Percentiles rank a stretch among this genome's conserved stretches.
These are phyloP conservation scores for Peronosclerospora sorghi DNA, from an alignment of 352 stramenopile species.

Conservation along the genomic window DNA sequence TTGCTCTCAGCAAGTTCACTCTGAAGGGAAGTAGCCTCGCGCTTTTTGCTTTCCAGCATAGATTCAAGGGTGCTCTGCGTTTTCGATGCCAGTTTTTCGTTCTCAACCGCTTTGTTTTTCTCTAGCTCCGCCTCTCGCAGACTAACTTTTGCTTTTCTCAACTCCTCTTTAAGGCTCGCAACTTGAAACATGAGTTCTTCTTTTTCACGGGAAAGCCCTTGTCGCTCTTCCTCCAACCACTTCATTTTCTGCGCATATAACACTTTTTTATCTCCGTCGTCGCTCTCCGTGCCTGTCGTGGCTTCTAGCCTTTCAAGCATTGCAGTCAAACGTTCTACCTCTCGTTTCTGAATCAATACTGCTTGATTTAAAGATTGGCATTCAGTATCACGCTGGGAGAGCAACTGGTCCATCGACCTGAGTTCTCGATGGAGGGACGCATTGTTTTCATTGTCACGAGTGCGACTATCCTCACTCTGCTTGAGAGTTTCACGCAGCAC, in stretches of 20 bases:
- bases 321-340: conserved; percentile 41
- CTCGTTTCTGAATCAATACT: conserved; percentile 37
- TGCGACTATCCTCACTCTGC: conserved; percentile 36
- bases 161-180: conserved; percentile 44
- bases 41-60: conserved; percentile 48
- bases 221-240: conserved; percentile 59
- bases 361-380: conserved; percentile 47
- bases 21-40: conserved; percentile 28
- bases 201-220: conserved; percentile 38
- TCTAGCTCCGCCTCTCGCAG: conserved; percentile 29
- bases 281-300: neutral
- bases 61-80: conserved; percentile 30
- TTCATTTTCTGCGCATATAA: conserved; percentile 55
- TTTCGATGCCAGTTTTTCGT: conserved; percentile 23
- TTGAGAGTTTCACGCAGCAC: conserved; percentile 47
- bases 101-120: conserved; percentile 38
- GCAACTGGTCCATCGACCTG: conserved; percentile 54
- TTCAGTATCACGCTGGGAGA: conserved; percentile 62
- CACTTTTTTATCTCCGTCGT: conserved; percentile 7
- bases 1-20: conserved; percentile 35
- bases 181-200: conserved; percentile 47
- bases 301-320: conserved; percentile 24
- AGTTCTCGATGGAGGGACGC: conserved; percentile 55
- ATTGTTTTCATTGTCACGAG: conserved; percentile 63
- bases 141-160: conserved; percentile 31